A percentile compares a stretch with the other conserved stretches of the same genome.
These are phyloP conservation scores for Casuarina glauca DNA, from an alignment of 306 rosid species.

Conservation along the genomic window DNA sequence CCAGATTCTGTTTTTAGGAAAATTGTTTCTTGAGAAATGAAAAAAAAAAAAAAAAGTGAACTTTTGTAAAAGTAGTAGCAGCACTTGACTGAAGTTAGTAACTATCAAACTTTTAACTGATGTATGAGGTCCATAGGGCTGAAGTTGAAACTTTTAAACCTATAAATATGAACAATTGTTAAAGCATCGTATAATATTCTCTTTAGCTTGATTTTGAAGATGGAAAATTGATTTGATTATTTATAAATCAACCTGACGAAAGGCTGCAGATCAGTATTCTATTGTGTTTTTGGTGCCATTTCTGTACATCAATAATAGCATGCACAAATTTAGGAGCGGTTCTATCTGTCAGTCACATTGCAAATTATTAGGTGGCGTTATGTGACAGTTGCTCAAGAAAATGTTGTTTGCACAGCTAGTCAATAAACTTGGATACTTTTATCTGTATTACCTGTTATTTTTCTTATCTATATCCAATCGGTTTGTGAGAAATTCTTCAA, in stretches of 20 bases:
- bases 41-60: not conserved
- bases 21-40: not conserved
- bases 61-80: not conserved
- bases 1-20: not conserved
- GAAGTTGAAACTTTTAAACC: not conserved
- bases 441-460: not conserved
- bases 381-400: not conserved
- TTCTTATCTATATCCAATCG: not conserved
- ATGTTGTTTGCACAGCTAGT: not conserved
- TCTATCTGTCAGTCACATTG: not conserved
- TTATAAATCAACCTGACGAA: not conserved
- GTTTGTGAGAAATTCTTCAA: constrained; percentile 4
- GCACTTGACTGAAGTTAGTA: not conserved
- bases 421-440: not conserved
- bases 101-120: not conserved
- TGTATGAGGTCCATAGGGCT: not conserved
- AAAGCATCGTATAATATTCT: not conserved
- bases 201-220: not conserved
- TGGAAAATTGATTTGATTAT: not conserved
- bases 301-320: not conserved
- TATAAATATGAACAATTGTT: not conserved
- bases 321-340: not conserved
- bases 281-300: not conserved
- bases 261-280: not conserved
- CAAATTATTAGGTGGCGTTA: not conserved